phyloP scores from a whole-genome alignment of 2,329 filamentous ascomycete species.

The Rutstroemia sp. region DNA sequence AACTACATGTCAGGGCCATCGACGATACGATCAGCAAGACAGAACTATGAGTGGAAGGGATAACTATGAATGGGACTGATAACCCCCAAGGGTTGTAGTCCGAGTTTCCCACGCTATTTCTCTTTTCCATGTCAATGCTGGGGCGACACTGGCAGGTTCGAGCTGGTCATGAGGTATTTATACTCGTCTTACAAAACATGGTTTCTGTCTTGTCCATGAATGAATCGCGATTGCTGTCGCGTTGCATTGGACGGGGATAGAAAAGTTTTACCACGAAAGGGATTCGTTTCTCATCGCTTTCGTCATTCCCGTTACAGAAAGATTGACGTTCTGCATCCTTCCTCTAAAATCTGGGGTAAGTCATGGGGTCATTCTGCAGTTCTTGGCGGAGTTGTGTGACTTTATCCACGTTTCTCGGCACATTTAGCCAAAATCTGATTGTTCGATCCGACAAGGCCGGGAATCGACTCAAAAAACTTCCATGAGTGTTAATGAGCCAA shows the following conservation, averaged over 20 bases:
- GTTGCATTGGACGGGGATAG: neutral
- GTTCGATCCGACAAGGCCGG: neutral
- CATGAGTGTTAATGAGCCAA: neutral
- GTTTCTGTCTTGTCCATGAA: neutral
- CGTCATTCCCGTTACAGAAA: neutral
- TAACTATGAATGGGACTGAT: no score
- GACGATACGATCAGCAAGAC: no score
- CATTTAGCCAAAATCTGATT: constrained; percentile 1
- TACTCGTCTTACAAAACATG: neutral
- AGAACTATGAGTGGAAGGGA: no score
- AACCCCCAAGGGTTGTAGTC: no score
- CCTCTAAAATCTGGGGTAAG: constrained; percentile 5
- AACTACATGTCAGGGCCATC: no score
- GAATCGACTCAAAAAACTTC: neutral
- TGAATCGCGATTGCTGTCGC: neutral
- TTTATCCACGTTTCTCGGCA: constrained; percentile 1
- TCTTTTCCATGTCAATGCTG: no score
- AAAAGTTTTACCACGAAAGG: constrained; percentile 1
- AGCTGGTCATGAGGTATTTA: no score
- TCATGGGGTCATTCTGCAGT: neutral
- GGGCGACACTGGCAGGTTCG: no score
- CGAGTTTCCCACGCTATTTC: no score
- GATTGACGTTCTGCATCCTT: neutral
- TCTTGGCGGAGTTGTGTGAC: neutral
- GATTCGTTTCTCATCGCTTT: neutral